Percentiles rank a stretch among this genome's conserved stretches.
Evolutionary conservation across 2,329 filamentous ascomycete species (phyloP).

Genomic region (Diaporthe destruens): DNA sequence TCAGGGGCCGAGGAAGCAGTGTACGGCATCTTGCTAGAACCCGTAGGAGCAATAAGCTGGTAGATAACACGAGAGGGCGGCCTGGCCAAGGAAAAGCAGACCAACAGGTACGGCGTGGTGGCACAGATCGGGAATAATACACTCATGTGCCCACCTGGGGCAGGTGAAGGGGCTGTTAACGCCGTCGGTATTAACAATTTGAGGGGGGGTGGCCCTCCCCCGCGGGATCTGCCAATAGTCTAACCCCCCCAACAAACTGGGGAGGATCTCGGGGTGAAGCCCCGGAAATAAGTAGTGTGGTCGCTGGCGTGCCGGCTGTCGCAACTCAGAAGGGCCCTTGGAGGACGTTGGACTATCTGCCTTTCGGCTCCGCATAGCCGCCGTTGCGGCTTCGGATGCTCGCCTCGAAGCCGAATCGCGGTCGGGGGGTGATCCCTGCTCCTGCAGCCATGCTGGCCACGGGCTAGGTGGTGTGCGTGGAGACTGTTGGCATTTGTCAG

Average conservation of each 20-base stretch:
- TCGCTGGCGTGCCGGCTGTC: not conserved
- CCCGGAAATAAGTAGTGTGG: constrained; percentile 16
- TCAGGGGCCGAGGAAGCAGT: not conserved
- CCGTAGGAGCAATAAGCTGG: not conserved
- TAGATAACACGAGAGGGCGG: not conserved
- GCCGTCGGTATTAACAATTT: constrained; percentile 5
- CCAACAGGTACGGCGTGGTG: not conserved
- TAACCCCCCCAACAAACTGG: constrained; percentile 5
- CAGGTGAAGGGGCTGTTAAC: not conserved
- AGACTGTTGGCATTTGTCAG: constrained; percentile 22
- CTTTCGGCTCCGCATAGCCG: constrained; percentile 17
- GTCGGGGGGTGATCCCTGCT: constrained; percentile 19
- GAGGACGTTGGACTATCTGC: not conserved
- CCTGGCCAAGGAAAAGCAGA: constrained; percentile 6
- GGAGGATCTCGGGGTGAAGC: not conserved
- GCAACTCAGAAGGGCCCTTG: not conserved
- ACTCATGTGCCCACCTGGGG: too few relatives aligned
- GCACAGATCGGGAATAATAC: not conserved
- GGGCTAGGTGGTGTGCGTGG: not conserved
- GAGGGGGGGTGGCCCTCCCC: not conserved
- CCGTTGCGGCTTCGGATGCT: constrained; percentile 20
- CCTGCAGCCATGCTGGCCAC: not conserved
- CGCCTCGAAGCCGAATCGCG: constrained; percentile 11
- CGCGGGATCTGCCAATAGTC: constrained; percentile 22
- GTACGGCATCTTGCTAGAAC: not conserved